Evolutionary conservation across 768 basidiomycete species (phyloP).

Genomic region (Mycena vulgaris): DNA sequence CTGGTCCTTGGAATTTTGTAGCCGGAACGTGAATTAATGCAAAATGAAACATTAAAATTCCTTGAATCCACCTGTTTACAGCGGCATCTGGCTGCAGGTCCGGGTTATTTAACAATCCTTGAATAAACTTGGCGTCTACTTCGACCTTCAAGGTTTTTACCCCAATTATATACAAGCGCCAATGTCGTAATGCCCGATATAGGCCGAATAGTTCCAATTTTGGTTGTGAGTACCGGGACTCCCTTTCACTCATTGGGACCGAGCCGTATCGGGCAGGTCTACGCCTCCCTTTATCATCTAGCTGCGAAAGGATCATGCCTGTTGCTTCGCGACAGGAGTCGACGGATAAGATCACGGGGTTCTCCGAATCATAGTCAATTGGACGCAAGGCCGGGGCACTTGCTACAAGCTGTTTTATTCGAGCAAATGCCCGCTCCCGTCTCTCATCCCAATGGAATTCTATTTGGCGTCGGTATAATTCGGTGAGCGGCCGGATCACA

Average conservation of each 20-base stretch:
- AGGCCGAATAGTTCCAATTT: conserved; percentile 52
- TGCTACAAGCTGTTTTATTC: neutral
- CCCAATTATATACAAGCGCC: conserved; percentile 47
- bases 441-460: neutral
- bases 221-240: conserved; percentile 24
- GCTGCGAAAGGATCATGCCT: neutral
- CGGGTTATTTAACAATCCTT: conserved; percentile 52
- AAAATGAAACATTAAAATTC: conserved; percentile 52
- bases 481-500: neutral
- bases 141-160: conserved; percentile 45
- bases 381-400: neutral
- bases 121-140: conserved; percentile 52
- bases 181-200: conserved; percentile 44
- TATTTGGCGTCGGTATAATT: neutral
- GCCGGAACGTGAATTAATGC: conserved; percentile 50
- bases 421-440: neutral
- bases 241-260: neutral
- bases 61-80: conserved; percentile 53
- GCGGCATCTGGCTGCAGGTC: conserved; percentile 49
- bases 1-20: neutral
- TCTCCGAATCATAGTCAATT: neutral
- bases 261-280: neutral
- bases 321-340: neutral
- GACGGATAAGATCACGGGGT: neutral
- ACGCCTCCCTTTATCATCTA: neutral